phyloP scores from a whole-genome alignment of 108 stramenopile genomes.

The Chaetoceros tenuissimus region DNA sequence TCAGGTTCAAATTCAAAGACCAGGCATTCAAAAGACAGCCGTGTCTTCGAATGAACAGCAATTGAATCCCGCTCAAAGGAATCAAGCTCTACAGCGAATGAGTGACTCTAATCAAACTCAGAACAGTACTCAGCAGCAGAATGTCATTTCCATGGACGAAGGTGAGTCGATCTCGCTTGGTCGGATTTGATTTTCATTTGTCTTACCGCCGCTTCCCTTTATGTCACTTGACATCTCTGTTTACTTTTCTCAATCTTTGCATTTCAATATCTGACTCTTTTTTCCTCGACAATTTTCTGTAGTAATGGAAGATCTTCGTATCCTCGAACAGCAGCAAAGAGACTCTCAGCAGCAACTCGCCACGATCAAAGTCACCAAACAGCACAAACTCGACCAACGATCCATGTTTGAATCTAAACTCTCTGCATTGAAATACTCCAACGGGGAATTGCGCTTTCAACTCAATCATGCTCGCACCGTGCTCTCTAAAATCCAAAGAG shows the following conservation, averaged over 20 bases:
- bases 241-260: neutral
- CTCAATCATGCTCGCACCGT: slow-evolving; percentile 39
- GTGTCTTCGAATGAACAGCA: slow-evolving; percentile 5
- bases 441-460: slow-evolving; percentile 56
- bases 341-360: slow-evolving; percentile 64
- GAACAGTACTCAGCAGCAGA: slow-evolving; percentile 18
- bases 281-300: slow-evolving; percentile 1
- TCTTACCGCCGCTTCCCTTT: neutral
- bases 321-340: slow-evolving; percentile 76
- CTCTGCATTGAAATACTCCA: slow-evolving; percentile 54
- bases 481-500: slow-evolving; percentile 35
- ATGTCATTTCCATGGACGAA: slow-evolving; percentile 38
- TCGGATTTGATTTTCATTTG: slow-evolving; percentile 2
- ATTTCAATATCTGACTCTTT: neutral
- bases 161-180: slow-evolving; percentile 16
- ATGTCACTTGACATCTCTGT: neutral
- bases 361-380: slow-evolving; percentile 37
- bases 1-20: slow-evolving; percentile 25
- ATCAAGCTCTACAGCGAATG: too few relatives aligned
- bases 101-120: too few relatives aligned
- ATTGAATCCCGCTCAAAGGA: neutral
- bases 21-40: neutral
- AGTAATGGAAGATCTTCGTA: slow-evolving; percentile 71
- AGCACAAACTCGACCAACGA: slow-evolving; percentile 45
- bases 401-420: slow-evolving; percentile 43